Conservation (phyloP, 164 flowering plant genomes). For the Dillenia turbinata region DNA sequence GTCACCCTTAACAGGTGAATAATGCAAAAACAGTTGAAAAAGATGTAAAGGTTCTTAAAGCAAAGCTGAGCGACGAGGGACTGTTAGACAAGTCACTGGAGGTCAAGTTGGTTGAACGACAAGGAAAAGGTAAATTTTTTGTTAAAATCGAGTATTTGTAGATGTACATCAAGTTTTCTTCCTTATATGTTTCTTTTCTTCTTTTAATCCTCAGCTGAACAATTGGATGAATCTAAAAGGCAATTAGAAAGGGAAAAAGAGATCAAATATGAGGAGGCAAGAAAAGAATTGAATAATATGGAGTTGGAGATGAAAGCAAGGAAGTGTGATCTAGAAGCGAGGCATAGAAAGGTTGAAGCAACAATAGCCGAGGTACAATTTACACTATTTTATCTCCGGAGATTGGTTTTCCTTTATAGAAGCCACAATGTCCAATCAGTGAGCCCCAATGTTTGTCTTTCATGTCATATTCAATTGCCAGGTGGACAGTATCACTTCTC, state of each 20-base stretch:
- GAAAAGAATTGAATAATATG: conserved; percentile 42
- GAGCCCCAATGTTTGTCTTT: conserved; percentile 1
- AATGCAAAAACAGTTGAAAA: conserved; percentile 72
- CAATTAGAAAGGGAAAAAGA: conserved; percentile 61
- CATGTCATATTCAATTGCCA: conserved; percentile 17
- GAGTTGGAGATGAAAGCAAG: conserved; percentile 58
- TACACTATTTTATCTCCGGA: background rate
- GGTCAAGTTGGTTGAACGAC: conserved; percentile 63
- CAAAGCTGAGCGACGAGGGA: conserved; percentile 56
- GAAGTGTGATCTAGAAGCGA: conserved; percentile 41
- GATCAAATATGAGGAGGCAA: conserved; percentile 43
- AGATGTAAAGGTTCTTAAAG: conserved; percentile 62
- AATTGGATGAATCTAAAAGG: conserved; percentile 46
- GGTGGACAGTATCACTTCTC: conserved; percentile 49
- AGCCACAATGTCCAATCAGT: no score
- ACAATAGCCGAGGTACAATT: conserved; percentile 56
- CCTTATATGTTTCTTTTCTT: background rate
- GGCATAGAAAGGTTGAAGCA: conserved; percentile 56
- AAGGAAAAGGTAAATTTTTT: conserved; percentile 55
- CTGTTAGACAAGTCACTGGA: conserved; percentile 61
- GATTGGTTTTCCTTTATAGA: background rate
- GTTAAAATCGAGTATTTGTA: background rate
- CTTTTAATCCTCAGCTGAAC: conserved; percentile 41
- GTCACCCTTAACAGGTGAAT: conserved; percentile 37
- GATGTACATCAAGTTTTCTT: background rate